Percentiles rank a stretch among this genome's conserved stretches.
These are phyloP conservation scores for Chalciporus chontae DNA, from an alignment of 768 basidiomycete genomes.

Conservation along the genomic window DNA sequence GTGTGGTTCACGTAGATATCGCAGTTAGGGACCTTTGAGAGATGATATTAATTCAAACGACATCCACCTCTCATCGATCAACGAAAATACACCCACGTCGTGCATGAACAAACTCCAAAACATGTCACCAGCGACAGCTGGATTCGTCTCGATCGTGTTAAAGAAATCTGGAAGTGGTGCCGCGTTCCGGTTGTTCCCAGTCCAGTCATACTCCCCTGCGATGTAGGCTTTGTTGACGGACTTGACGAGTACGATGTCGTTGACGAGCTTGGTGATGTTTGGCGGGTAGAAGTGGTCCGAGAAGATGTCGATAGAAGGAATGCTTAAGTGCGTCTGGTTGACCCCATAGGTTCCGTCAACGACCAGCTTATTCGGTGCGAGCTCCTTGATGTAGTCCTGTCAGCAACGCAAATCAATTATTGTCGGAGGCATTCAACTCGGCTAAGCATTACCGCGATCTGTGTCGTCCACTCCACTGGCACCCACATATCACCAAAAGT, in stretches of 20 bases:
- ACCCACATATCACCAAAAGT: slow-evolving; percentile 2
- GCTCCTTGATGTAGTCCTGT: neutral
- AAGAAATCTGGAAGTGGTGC: neutral
- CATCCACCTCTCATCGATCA: too few species aligned
- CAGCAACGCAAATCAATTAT: neutral
- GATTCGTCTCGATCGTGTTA: neutral
- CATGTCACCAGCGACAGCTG: neutral
- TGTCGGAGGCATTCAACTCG: neutral
- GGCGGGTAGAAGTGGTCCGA: neutral
- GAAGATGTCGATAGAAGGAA: neutral
- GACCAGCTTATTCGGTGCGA: neutral
- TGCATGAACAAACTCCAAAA: neutral
- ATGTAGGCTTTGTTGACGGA: neutral
- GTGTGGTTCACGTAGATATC: slow-evolving; percentile 8
- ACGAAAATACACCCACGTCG: neutral
- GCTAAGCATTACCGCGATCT: slow-evolving; percentile 14
- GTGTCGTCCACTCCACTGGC: slow-evolving; percentile 8
- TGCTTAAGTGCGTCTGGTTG: neutral
- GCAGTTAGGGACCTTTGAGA: slow-evolving; percentile 7
- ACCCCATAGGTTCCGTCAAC: neutral
- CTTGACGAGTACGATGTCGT: neutral
- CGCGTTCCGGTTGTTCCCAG: neutral
- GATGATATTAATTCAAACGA: neutral
- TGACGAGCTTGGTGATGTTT: neutral
- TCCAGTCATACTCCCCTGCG: neutral